Evolutionary conservation across 805 yeast species (phyloP), one percentile per base, ranked within the genome.

Genomic region (Suhomyces sp.): DNA sequence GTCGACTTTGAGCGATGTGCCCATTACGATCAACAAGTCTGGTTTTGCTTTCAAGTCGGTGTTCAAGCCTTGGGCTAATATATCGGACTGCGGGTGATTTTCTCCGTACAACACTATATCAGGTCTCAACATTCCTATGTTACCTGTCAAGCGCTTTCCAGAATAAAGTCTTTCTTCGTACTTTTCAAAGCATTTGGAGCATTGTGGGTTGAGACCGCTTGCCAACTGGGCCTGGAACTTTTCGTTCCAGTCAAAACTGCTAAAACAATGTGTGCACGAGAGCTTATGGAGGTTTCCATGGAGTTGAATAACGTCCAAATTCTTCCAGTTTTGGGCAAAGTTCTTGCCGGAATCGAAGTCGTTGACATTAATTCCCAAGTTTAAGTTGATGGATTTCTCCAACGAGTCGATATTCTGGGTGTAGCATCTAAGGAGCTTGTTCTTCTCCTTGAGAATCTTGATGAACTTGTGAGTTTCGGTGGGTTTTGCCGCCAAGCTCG

Each of bases 391-490:
- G 46, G 75, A 72, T 47, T 83, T 72, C 64, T 93, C 98, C 35
- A 93, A 73, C 0, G 96, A 92, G 68, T 93, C 99, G 54, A 93
- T 93, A 66, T 93, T 93, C 64, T 94, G 98, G 1, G 98, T 93
- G 67, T 93, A 93, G 70, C 97, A 90, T 53, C 96, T 75, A 47
- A 91, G 67, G 45, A 92, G 77, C 68, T 86, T 87, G 55, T 80
- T 83, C 64, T 81, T 81, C 51, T 79, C 84, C 61, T 81, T 83
- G 51, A 86, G 68, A 44, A 74, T 77, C 51, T 76, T 78, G 42
- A 93, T 85, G 62, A 93, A 89, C 56, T 77, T 74, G 68, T 93
- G 98, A 1, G 96, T 89, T 59, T 80, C 84, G 0, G 99, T 93
- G 1, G 97, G 94, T 52, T 73, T 71, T 9, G 97, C 97, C 17